A percentile compares a stretch with the other conserved stretches of the same genome.
phyloP scores from a whole-genome alignment of 1,139 yeast genomes.

The Blastobotrys serpentis region DNA sequence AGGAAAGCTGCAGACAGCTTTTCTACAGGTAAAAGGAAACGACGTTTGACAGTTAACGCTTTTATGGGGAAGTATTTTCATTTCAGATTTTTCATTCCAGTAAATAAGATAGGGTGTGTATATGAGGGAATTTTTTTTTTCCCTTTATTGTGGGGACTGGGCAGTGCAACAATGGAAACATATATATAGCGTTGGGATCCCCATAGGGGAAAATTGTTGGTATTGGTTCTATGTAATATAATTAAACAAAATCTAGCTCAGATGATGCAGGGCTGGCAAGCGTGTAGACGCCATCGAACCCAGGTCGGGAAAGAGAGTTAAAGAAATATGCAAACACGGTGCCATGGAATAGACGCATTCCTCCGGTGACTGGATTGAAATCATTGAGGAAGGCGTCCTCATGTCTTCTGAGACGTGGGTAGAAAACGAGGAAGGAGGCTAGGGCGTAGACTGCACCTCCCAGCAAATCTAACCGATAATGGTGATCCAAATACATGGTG shows the following conservation, averaged over 20 bases:
- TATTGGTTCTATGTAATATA: neutral
- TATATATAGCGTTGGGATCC: too few species aligned
- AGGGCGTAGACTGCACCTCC: conserved; percentile 54
- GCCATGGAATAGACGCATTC: conserved; percentile 22
- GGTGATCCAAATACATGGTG: conserved; percentile 70
- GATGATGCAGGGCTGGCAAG: conserved; percentile 7
- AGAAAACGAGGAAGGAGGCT: conserved; percentile 44
- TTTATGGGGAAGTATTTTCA: too few species aligned
- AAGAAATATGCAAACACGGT: conserved; percentile 18
- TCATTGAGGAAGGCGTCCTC: conserved; percentile 24
- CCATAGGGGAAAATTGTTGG: too few species aligned
- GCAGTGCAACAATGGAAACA: too few species aligned
- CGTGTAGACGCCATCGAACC: conserved; percentile 1
- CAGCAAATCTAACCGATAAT: conserved; percentile 61
- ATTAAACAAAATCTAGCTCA: conserved; percentile 10
- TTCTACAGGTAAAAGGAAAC: too few species aligned
- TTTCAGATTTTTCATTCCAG: too few species aligned
- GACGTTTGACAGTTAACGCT: too few species aligned
- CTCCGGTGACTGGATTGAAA: conserved; percentile 28
- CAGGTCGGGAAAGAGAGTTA: conserved; percentile 13
- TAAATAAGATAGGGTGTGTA: too few species aligned
- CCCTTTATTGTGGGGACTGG: too few species aligned
- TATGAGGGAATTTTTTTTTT: too few species aligned
- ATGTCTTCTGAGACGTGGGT: conserved; percentile 14
- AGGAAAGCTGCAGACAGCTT: too few species aligned